Base-by-base conservation (phyloP, 768 basidiomycete species). In the Xerocomus spinulosus region DNA sequence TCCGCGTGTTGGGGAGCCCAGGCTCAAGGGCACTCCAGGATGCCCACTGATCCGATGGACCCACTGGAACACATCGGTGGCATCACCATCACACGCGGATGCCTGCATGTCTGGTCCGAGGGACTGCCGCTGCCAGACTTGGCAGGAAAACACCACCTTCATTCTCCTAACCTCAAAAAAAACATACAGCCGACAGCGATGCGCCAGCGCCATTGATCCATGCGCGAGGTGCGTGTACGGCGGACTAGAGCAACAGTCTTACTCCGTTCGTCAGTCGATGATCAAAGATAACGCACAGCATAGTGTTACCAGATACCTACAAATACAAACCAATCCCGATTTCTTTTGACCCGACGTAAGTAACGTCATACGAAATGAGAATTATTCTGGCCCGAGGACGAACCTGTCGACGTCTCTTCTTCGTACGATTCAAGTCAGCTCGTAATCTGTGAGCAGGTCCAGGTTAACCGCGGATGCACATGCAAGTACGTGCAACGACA, bases 151-250 rank as follows among this genome's bases (percentile, higher is more conserved):
- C 35, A 28, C 30, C 28, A 34, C 38, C 39, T 29, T 34, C 39
- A 24, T 32, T 18, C 61, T n/a, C 61, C 58, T 60, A 48, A 44
- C 46, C 14, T n/a, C n/a, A n/a, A n/a, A n/a, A n/a, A n/a, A n/a
- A n/a, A n/a, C n/a, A n/a, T 25, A 34, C 38, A 15, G 3, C 25
- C 21, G 14, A 9, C 54, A 53, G 53, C 43, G 57, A 55, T 35
- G 21, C 28, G 46, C 41, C 51, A 52, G 50, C 53, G 51, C 30
- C n/a, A 35, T 20, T 29, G 44, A 39, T 29, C 28, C 44, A 55
- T 37, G 51, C 51, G 17, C 44, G 35, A 34, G 29, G 18, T 43
- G 59, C 54, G 34, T 58, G 55, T 35, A 23, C 13, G 17, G 9
- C 41, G 45, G 29, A 42, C 34, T 32, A 25, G 20, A 42, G 23